A percentile compares a stretch with the other conserved stretches of the same genome.
These are phyloP conservation scores for Gnomoniopsis smithogilvyi DNA, from an alignment of 2,329 filamentous ascomycete species.

Conservation along the genomic window DNA sequence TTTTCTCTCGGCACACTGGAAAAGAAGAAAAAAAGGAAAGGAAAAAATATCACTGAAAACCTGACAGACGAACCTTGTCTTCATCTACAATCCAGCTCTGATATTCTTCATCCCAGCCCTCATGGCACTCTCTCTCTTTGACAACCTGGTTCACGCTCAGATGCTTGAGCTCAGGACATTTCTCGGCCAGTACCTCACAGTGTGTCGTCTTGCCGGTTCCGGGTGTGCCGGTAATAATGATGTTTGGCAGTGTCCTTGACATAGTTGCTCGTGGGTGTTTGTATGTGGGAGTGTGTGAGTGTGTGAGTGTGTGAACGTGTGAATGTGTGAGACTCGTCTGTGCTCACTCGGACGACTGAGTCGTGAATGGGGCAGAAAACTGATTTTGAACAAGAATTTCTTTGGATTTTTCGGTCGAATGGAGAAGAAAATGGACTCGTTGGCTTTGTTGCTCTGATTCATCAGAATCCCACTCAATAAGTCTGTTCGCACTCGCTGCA, in stretches of 20 bases:
- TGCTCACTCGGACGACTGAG: neutral
- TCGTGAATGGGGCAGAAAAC: neutral
- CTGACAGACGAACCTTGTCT: slow-evolving; percentile 66
- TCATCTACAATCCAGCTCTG: slow-evolving; percentile 94
- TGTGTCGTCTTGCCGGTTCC: slow-evolving; percentile 96
- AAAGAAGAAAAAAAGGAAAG: neutral
- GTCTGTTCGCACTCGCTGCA: neutral
- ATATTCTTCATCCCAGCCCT: slow-evolving; percentile 81
- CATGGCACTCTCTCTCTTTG: slow-evolving; percentile 83
- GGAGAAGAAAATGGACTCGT: no score
- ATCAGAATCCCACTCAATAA: neutral
- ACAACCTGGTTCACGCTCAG: slow-evolving; percentile 87
- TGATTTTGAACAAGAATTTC: neutral
- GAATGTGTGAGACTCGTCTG: neutral
- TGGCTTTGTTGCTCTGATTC: neutral
- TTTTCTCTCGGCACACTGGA: neutral
- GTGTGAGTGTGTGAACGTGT: neutral
- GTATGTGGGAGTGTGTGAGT: neutral
- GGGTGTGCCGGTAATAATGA: slow-evolving; percentile 92
- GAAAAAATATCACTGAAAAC: no score
- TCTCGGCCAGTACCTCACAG: slow-evolving; percentile 74
- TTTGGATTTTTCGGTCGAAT: no score
- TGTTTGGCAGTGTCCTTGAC: slow-evolving; percentile 66
- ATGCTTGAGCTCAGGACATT: slow-evolving; percentile 70
- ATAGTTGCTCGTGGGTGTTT: slow-evolving; percentile 15